These are phyloP conservation scores for Saccharomycopsis javanensis DNA, from an alignment of 805 yeast genomes.

Conservation along the genomic window DNA sequence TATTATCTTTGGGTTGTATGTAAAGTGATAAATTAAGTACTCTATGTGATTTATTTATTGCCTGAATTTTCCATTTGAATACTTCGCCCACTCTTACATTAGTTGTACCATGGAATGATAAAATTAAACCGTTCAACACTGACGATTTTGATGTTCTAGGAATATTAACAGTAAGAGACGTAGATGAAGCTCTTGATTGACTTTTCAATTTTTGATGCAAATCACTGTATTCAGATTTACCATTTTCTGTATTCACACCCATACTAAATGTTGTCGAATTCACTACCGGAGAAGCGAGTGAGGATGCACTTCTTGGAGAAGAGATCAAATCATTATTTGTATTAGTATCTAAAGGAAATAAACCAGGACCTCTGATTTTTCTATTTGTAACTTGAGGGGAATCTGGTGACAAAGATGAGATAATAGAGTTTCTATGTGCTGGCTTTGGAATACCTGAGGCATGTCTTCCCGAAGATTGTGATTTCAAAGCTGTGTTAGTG, in stretches of 20 bases:
- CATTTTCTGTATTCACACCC: constrained; percentile 13
- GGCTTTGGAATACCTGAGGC: background rate
- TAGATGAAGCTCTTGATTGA: constrained; percentile 17
- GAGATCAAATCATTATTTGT: constrained; percentile 1
- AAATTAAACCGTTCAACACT: constrained; percentile 29
- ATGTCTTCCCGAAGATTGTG: constrained; percentile 15
- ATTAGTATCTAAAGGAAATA: background rate
- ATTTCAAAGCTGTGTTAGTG: constrained; percentile 31
- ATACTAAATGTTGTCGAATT: constrained; percentile 13
- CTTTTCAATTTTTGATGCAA: constrained; percentile 13
- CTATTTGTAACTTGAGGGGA: constrained; percentile 3
- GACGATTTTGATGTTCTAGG: constrained; percentile 19
- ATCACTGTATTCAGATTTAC: background rate
- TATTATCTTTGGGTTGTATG: constrained; percentile 28
- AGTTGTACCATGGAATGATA: constrained; percentile 56
- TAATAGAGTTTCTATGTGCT: background rate
- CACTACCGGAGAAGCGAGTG: constrained; percentile 7
- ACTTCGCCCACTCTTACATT: constrained; percentile 49
- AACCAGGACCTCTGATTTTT: constrained; percentile 1
- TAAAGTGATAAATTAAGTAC: constrained; percentile 43
- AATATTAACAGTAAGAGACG: constrained; percentile 19
- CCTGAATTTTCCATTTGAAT: constrained; percentile 55
- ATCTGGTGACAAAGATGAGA: constrained; percentile 1
- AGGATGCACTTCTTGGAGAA: constrained; percentile 1
- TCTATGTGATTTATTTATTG: constrained; percentile 49